phyloP scores from a whole-genome alignment of 495 filamentous ascomycete species.

The Lepidopterella palustris region DNA sequence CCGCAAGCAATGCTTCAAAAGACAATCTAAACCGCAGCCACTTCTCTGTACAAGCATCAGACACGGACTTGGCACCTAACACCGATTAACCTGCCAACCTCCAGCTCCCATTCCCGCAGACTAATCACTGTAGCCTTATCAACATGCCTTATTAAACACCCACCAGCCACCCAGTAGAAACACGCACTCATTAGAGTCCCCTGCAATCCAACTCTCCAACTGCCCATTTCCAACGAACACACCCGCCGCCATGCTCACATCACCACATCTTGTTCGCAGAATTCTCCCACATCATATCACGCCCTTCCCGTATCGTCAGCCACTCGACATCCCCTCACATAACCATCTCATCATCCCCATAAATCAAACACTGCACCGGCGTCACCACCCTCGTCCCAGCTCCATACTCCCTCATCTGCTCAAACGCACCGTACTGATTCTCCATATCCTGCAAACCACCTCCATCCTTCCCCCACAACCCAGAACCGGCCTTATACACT shows the following conservation, averaged over 20 bases:
- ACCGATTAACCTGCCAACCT: too few species aligned
- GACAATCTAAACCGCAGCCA: background rate
- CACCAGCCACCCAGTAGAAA: too few species aligned
- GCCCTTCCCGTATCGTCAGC: background rate
- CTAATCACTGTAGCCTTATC: too few species aligned
- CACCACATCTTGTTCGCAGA: too few species aligned
- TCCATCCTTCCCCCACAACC: slow-evolving; percentile 25
- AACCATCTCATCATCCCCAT: slow-evolving; percentile 27
- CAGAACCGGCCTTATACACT: slow-evolving; percentile 19
- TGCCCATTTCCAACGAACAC: too few species aligned
- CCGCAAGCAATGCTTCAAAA: background rate
- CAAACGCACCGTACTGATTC: slow-evolving; percentile 35
- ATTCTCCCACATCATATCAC: too few species aligned
- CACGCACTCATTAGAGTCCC: too few species aligned
- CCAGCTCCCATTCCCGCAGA: too few species aligned
- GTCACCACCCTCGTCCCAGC: too few species aligned
- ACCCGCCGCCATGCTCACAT: too few species aligned
- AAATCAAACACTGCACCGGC: background rate
- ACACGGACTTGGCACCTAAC: background rate
- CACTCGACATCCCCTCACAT: slow-evolving; percentile 11
- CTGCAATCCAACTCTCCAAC: too few species aligned
- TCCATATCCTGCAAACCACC: slow-evolving; percentile 31
- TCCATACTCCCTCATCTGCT: slow-evolving; percentile 22
- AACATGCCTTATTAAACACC: too few species aligned
- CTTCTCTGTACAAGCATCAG: background rate